A percentile compares a stretch with the other conserved stretches of the same genome.
Evolutionary conservation across 1,284 basidiomycete genomes (phyloP).

Genomic region (Mrakiaceae sp.): DNA sequence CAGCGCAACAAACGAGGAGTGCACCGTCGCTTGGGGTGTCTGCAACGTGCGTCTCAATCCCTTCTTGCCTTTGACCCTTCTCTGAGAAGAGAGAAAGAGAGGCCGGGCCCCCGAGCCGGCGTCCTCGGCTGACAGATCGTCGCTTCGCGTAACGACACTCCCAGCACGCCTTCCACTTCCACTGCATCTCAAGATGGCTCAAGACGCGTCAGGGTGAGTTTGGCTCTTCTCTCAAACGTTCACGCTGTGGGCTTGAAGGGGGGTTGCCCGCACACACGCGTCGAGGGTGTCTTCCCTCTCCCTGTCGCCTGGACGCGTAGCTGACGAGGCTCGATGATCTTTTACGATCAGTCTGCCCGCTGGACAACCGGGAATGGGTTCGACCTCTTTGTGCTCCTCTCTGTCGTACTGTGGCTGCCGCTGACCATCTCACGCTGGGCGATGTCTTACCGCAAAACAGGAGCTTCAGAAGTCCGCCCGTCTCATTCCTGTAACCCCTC

Average conservation of each 20-base stretch:
- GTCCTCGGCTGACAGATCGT: not conserved
- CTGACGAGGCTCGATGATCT: not conserved
- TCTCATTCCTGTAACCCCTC: not conserved
- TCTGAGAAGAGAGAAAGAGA: not conserved
- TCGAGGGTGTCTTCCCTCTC: not conserved
- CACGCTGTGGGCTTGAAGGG: no score
- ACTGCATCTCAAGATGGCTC: slow-evolving; percentile 98
- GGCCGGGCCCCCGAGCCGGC: not conserved
- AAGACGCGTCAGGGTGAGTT: slow-evolving; percentile 73
- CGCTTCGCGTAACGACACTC: not conserved
- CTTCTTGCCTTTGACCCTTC: not conserved
- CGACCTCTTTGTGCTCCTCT: not conserved
- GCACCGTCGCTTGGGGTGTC: slow-evolving; percentile 98
- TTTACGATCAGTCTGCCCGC: slow-evolving; percentile 62
- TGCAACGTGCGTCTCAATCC: slow-evolving; percentile 65
- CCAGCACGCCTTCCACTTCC: slow-evolving; percentile 99
- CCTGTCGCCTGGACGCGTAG: no score
- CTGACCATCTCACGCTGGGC: slow-evolving; percentile 26
- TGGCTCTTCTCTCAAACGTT: not conserved
- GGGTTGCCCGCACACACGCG: not conserved
- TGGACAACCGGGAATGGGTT: slow-evolving; percentile 67
- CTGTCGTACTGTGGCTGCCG: not conserved
- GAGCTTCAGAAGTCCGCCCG: slow-evolving; percentile 72
- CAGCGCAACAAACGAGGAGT: slow-evolving; percentile 90
- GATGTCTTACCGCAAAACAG: slow-evolving; percentile 43